Conservation (phyloP, 306 rosid species). For the Lathyrus oleraceus region DNA sequence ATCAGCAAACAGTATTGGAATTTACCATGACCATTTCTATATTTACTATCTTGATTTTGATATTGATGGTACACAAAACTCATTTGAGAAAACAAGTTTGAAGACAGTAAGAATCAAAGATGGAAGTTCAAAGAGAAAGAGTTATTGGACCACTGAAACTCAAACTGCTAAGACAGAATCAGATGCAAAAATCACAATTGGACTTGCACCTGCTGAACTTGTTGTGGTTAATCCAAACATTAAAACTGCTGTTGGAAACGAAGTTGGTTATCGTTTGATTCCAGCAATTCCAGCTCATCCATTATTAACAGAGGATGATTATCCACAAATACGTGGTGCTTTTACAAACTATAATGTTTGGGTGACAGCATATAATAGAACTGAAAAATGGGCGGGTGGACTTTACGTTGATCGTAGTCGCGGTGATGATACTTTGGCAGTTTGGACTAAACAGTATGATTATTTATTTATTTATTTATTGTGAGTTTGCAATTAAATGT, state of each 20-base stretch:
- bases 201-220: constrained; percentile 39
- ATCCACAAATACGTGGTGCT: constrained; percentile 60
- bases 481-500: background rate
- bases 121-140: constrained; percentile 51
- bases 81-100: constrained; percentile 51
- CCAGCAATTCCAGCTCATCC: constrained; percentile 42
- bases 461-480: background rate
- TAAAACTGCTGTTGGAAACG: constrained; percentile 50
- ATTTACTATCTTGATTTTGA: constrained; percentile 61
- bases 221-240: constrained; percentile 54
- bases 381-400: constrained; percentile 71
- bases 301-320: constrained; percentile 47
- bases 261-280: constrained; percentile 53
- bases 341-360: constrained; percentile 53
- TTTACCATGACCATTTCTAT: constrained; percentile 65
- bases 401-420: constrained; percentile 47
- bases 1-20: constrained; percentile 50
- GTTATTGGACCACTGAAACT: constrained; percentile 46
- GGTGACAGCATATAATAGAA: constrained; percentile 61
- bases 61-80: constrained; percentile 56
- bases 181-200: constrained; percentile 48
- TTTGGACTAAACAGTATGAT: constrained; percentile 47
- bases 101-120: constrained; percentile 36
- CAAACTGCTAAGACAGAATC: constrained; percentile 40
- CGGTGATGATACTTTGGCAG: constrained; percentile 56